Evolutionary conservation across 192 early-diverging fungal genomes (phyloP).

Genomic region (Podila epigama): DNA sequence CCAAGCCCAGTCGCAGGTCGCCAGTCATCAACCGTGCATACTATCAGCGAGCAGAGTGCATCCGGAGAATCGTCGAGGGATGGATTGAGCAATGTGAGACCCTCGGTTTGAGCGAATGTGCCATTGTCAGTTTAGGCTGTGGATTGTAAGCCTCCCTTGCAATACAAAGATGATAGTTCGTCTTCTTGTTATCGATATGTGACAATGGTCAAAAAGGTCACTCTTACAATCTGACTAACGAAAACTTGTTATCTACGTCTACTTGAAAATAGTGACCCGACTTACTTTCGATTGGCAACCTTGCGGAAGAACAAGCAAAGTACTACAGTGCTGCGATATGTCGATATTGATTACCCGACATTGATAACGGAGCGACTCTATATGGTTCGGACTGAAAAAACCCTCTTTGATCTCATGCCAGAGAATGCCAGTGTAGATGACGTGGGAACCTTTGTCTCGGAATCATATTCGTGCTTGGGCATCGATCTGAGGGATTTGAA

Average conservation of each 20-base stretch:
- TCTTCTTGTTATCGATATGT: background rate
- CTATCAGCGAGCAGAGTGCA: constrained; percentile 31
- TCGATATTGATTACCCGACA: constrained; percentile 42
- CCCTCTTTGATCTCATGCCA: constrained; percentile 16
- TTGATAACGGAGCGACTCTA: constrained; percentile 35
- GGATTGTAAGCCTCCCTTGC: constrained; percentile 47
- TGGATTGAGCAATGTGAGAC: constrained; percentile 38
- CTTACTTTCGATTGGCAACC: constrained; percentile 25
- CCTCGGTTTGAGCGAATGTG: constrained; percentile 17
- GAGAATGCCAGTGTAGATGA: constrained; percentile 32
- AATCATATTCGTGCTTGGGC: constrained; percentile 36
- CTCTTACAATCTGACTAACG: too few relatives aligned
- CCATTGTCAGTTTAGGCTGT: constrained; percentile 32
- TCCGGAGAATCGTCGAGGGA: constrained; percentile 26
- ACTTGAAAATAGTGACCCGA: constrained; percentile 23
- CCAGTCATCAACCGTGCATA: constrained; percentile 48
- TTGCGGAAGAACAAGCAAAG: constrained; percentile 5
- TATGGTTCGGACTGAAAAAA: constrained; percentile 32
- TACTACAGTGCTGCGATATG: constrained; percentile 30
- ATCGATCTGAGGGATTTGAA: constrained; percentile 32
- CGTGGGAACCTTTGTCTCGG: constrained; percentile 24
- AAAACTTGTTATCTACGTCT: background rate
- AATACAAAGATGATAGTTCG: background rate
- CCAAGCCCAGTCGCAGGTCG: constrained; percentile 30
- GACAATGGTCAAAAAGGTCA: background rate